Base-by-base conservation (phyloP, 192 early-diverging fungal species). In the Rhizoclosmatium globosum region DNA sequence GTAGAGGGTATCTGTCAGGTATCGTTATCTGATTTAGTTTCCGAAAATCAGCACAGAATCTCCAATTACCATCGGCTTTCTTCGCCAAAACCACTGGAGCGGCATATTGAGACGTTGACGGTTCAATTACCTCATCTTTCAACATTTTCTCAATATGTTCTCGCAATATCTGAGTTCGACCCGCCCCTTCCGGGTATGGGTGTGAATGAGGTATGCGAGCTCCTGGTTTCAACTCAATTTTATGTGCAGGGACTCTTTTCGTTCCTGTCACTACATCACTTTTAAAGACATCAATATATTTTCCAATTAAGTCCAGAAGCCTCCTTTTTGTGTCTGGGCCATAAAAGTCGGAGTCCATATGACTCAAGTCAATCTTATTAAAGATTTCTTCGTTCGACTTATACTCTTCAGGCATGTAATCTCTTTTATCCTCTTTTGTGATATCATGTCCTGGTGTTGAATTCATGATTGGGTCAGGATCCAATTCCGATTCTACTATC, bases 11-110 rank as follows among this genome's bases (percentile, higher is more conserved):
- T 15, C 67, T 71, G 64, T 92, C 82, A 47, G 80, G 48, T 3
- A 81, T 75, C 0, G 88, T 90, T 0, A 81, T 44, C 17, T 45
- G 58, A 69, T n/a, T 90, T 2, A 92, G 64, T n/a, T 17, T 83
- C 43, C 87, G 70, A 61, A 86, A 91, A 62, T 89, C 86, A 62
- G 21, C 60, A 39, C 60, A 92, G 47, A 91, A 74, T 0, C 85
- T 58, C 45, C 88, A 31, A 2, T 71, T 57, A 7, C 89, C n/a
- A 64, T 86, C 83, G n/a, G 87, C 87, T 71, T 89, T 90, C 3
- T 74, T 73, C 0, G 82, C 83, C 47, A 90, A 76, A 0, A 82
- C 59, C 0, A 86, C 85, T 1, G 83, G 87, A 2, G 83, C 79
- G 2, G 76, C 79, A 81, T 82, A 88, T 0, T 84, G 87, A n/a